Conservation (phyloP, 371 early-diverging fungal genomes). For the Lichtheimia ornata region DNA sequence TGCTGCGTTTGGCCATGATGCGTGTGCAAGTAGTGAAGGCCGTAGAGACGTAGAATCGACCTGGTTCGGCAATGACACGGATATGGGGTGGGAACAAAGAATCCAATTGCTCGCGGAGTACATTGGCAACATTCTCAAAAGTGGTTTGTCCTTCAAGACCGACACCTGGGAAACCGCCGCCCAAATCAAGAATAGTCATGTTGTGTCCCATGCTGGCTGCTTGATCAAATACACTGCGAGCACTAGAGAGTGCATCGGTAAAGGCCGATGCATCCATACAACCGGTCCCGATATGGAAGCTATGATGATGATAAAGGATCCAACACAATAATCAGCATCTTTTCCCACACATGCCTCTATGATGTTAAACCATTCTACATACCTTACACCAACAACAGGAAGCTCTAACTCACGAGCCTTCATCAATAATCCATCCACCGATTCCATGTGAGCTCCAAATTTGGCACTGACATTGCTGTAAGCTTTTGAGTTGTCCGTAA, state of each 20-base stretch:
- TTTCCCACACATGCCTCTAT: neutral
- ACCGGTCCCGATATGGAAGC: slow-evolving; percentile 95
- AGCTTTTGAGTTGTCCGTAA: slow-evolving; percentile 93
- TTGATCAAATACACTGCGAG: slow-evolving; percentile 86
- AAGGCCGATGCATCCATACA: slow-evolving; percentile 89
- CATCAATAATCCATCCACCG: slow-evolving; percentile 66
- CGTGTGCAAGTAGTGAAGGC: slow-evolving; percentile 92
- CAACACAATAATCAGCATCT: neutral
- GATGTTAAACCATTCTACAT: slow-evolving; percentile 7
- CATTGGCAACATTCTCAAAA: slow-evolving; percentile 82
- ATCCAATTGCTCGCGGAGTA: slow-evolving; percentile 79
- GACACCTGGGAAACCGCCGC: slow-evolving; percentile 97
- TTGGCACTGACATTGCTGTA: slow-evolving; percentile 92
- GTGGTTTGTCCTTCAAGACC: slow-evolving; percentile 70
- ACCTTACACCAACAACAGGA: slow-evolving; percentile 85
- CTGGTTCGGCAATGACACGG: slow-evolving; percentile 96
- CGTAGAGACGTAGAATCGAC: slow-evolving; percentile 92
- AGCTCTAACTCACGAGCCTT: slow-evolving; percentile 79
- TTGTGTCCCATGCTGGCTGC: slow-evolving; percentile 78
- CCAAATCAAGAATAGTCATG: slow-evolving; percentile 87
- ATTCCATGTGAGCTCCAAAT: slow-evolving; percentile 90
- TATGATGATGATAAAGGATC: slow-evolving; percentile 6
- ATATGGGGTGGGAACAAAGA: slow-evolving; percentile 70
- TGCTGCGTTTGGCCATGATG: slow-evolving; percentile 84
- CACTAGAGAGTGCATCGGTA: slow-evolving; percentile 83